Evolutionary conservation across 805 yeast genomes (phyloP).

Genomic region (Torulaspora microellipsoides): DNA sequence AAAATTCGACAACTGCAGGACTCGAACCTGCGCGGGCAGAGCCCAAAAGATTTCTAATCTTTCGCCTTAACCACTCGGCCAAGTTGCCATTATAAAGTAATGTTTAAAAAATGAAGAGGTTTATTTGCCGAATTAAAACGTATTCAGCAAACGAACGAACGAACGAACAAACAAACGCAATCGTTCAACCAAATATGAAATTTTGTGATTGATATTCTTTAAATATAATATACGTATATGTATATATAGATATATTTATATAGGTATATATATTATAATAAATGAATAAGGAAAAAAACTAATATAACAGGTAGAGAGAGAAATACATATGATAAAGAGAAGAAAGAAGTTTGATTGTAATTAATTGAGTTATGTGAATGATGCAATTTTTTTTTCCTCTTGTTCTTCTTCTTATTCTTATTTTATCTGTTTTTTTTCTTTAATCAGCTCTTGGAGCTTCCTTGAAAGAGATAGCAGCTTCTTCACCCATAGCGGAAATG

Average conservation of each 20-base stretch:
- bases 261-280: background rate
- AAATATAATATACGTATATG: background rate
- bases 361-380: constrained; percentile 1
- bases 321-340: background rate
- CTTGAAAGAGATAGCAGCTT: constrained; percentile 97
- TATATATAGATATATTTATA: background rate
- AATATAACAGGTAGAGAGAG: constrained; percentile 6
- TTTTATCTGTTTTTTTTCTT: background rate
- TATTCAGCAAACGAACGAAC: too few species aligned
- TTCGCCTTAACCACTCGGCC: constrained; percentile 69
- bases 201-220: background rate
- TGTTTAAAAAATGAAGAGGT: too few species aligned
- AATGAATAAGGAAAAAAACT: constrained; percentile 8
- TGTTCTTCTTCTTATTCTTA: constrained; percentile 3
- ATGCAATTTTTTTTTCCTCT: background rate
- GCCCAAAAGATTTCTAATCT: constrained; percentile 58
- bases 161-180: too few species aligned
- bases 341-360: background rate
- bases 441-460: constrained; percentile 81
- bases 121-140: too few species aligned
- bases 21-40: constrained; percentile 62
- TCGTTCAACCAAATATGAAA: too few species aligned
- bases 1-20: constrained; percentile 66
- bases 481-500: constrained; percentile 98
- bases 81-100: constrained; percentile 36